Evolutionary conservation across 202 grass and related monocot species (phyloP).

Genomic region (Digitaria exilis): DNA sequence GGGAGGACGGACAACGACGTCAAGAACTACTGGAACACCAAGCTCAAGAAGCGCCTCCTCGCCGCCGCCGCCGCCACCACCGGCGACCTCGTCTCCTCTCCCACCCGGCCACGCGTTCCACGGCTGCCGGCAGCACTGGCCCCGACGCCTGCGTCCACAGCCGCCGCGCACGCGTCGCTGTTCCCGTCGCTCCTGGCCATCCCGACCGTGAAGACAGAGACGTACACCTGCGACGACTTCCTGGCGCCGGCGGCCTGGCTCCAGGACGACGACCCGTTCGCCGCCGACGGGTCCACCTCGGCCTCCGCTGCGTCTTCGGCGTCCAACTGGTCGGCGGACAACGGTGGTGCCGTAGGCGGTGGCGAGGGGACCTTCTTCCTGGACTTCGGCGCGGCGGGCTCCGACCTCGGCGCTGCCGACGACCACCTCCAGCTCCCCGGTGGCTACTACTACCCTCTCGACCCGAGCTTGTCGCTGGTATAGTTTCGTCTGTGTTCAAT

Average conservation of each 20-base stretch:
- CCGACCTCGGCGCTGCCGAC: conserved; percentile 1
- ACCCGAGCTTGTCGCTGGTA: conserved; percentile 38
- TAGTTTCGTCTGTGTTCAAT: background rate
- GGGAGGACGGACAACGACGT: conserved; percentile 89
- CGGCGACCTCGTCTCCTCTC: background rate
- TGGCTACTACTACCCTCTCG: conserved; percentile 53
- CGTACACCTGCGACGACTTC: conserved; percentile 73
- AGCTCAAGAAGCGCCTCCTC: conserved; percentile 70
- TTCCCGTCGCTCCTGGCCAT: conserved; percentile 46
- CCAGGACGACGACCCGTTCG: conserved; percentile 32
- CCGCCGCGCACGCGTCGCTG: background rate
- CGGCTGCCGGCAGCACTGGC: conserved; percentile 3
- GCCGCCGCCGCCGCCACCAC: conserved; percentile 11
- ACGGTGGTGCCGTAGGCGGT: too few relatives aligned
- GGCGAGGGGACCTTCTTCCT: conserved; percentile 26
- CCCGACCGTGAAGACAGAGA: conserved; percentile 67
- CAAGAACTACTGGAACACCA: conserved; percentile 94
- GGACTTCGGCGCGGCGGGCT: conserved; percentile 36
- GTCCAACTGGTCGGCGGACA: conserved; percentile 51
- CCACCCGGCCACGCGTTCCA: background rate
- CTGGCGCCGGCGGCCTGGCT: conserved; percentile 41
- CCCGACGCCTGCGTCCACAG: background rate
- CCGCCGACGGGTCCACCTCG: conserved; percentile 40
- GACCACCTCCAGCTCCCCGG: conserved; percentile 42
- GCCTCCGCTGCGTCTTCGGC: conserved; percentile 48